Evolutionary conservation across 2,329 filamentous ascomycete species (phyloP), one percentile per base, ranked within the genome.

Genomic region (Chaetomiaceae sp.): DNA sequence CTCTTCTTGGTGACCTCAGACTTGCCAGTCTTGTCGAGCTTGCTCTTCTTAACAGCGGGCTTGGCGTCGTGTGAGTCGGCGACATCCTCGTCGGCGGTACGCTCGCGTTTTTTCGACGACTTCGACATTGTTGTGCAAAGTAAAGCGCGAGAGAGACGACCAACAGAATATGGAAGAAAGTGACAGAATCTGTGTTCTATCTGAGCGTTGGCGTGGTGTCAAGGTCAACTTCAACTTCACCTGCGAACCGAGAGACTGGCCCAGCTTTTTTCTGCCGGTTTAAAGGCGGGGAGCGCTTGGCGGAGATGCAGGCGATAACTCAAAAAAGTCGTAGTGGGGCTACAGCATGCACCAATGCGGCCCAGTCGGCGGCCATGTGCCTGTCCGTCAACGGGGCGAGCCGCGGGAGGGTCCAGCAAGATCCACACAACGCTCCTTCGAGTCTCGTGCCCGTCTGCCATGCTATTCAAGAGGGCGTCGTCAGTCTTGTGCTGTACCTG

Each of bases 1-100:
- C 45, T 41, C 38, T 57, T 54, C 48, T 58, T 58, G 37, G 50
- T 56, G 11, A 56, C 54, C 45, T 58, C 52, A 7, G 56, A 45
- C 44, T 58, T 58, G 42, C 56, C 56, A 33, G 54, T 56, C 47
- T 53, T 56, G 41, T 58, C 52, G 34, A 57, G 36, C 55, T 61
- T 62, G 51, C 57, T 59, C 57, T 61, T 58, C 54, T 57, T 57
- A 27, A 57, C 38, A 3, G 45, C 34, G 4, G 50, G 44, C 45
- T 47, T 52, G 45, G 44, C 47, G 32, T 54, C 49, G 32, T 50
- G 49, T 26, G 27, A 39, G n/a, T 49, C 51, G 38, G 43, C 51
- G 44, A 51, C 50, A 46, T 56, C 57, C 35, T 59, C 58, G 22
- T 56, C 55, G 37, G 53, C 11, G 26, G 49, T 29, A 48, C 54